Evolutionary conservation across 768 basidiomycete species (phyloP), one percentile per base, ranked within the genome.

Genomic region (Rhizopogon rudus): DNA sequence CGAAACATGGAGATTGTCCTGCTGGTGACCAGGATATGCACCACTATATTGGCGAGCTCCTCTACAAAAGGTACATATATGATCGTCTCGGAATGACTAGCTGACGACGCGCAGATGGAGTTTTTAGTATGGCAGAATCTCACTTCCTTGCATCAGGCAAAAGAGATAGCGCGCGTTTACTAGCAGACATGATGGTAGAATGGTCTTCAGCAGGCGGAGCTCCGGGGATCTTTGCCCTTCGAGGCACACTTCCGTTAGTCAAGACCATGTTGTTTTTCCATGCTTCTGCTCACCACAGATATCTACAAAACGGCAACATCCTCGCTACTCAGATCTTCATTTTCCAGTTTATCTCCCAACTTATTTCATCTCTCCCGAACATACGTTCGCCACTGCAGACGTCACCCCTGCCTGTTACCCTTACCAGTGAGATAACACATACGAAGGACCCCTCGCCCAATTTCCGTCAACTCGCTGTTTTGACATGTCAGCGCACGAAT

Each of bases 301-400:
- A 90, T 63, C 75, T 94, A 22, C 81, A 81, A 58, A 91, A 93
- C 52, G 91, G 92, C 14, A 93, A 93, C 60, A 87, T 99, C 64
- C 82, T 93, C n/a, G 91, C 91, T 4, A 91, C 96, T 3, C 83
- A 84, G 16, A 83, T 88, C n/a, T 97, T 98, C 77, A 86, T 96
- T 67, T 76, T 79, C n/a, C 82, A 86, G 48, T 93, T 89, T 68
- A 77, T 87, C 45, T 77, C 86, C 49, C 81, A 82, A 54, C 72
- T 91, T 6, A 75, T 86, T 44, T 65, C 77, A 17, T 70, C 76
- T 14, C 67, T 79, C 53, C 75, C 79, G 10, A 66, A 72, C 41
- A 57, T 77, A 55, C 62, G 63, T 6, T 76, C 79, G 40, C 63
- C 76, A 46, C 69, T 77, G 58, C 71, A 73, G 25, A 61, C 71